These are phyloP conservation scores for Ogataea corticis DNA, from an alignment of 805 yeast species.

Conservation along the genomic window DNA sequence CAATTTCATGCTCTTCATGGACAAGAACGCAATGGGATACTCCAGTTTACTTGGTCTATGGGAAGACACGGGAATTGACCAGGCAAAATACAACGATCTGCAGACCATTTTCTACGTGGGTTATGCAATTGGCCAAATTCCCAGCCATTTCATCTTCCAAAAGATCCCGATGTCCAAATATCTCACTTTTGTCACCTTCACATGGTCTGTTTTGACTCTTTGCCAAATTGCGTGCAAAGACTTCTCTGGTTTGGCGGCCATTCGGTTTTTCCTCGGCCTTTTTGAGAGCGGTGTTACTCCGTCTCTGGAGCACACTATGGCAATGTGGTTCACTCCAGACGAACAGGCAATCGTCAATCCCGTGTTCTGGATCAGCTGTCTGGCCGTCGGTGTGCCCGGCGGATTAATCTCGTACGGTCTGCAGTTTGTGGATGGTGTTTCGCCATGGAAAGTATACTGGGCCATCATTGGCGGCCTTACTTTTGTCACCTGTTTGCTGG, in stretches of 20 bases:
- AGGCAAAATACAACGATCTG: constrained; percentile 42
- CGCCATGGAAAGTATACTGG: constrained; percentile 53
- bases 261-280: constrained; percentile 53
- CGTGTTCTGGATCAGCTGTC: constrained; percentile 49
- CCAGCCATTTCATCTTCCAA: constrained; percentile 42
- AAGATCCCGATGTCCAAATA: constrained; percentile 40
- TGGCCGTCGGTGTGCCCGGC: constrained; percentile 48
- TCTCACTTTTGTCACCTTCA: constrained; percentile 33
- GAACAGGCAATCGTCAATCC: constrained; percentile 53
- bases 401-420: constrained; percentile 39
- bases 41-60: constrained; percentile 36
- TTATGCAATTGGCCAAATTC: constrained; percentile 44
- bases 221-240: constrained; percentile 43
- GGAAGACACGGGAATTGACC: constrained; percentile 43
- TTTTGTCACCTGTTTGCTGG: constrained; percentile 36
- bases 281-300: constrained; percentile 47
- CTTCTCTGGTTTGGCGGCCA: constrained; percentile 40
- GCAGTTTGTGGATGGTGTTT: constrained; percentile 31
- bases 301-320: constrained; percentile 46
- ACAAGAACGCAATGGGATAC: constrained; percentile 6
- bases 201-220: constrained; percentile 45
- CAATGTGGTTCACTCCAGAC: constrained; percentile 47
- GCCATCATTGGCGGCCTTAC: constrained; percentile 59
- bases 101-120: constrained; percentile 52
- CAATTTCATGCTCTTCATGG: constrained; percentile 6